Percentiles rank a stretch among this genome's conserved stretches.
phyloP scores from a whole-genome alignment of 139 green algal species.

The Volvox reticuliferus region DNA sequence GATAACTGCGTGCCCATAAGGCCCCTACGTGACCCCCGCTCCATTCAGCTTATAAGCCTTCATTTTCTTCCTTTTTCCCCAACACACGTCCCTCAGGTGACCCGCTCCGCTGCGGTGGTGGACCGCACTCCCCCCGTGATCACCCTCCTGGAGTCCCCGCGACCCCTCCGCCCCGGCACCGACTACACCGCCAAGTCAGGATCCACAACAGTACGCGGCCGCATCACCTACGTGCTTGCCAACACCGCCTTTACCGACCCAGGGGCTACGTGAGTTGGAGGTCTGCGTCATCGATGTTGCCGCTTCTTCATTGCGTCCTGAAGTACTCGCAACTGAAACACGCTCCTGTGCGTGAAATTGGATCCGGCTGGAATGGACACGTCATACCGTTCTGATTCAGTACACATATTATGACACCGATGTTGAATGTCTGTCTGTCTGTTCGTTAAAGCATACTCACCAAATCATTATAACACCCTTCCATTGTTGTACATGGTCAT shows the following conservation, averaged over 20 bases:
- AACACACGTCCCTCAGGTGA: not conserved
- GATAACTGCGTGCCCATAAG: no score
- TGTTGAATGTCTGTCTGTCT: not conserved
- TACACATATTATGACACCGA: not conserved
- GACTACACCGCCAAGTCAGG: not conserved
- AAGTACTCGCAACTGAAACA: no score
- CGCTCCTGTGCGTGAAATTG: no score
- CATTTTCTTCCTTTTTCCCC: no score
- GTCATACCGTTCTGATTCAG: no score
- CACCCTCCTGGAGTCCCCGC: not conserved
- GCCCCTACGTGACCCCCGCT: no score
- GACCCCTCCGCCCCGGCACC: not conserved
- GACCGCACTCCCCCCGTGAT: conserved; percentile 22
- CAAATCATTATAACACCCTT: not conserved
- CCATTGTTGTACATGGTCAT: not conserved
- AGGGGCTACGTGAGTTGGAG: conserved; percentile 9
- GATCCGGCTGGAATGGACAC: no score
- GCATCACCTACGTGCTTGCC: conserved; percentile 17
- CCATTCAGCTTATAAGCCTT: no score
- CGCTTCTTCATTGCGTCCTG: no score
- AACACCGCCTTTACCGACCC: not conserved
- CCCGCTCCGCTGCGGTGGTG: not conserved
- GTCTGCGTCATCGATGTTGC: no score
- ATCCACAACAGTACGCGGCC: not conserved
- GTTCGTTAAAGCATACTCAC: not conserved